These are phyloP conservation scores for Stagonosporopsis vannaccii DNA, from an alignment of 2,329 filamentous ascomycete species.

Conservation along the genomic window DNA sequence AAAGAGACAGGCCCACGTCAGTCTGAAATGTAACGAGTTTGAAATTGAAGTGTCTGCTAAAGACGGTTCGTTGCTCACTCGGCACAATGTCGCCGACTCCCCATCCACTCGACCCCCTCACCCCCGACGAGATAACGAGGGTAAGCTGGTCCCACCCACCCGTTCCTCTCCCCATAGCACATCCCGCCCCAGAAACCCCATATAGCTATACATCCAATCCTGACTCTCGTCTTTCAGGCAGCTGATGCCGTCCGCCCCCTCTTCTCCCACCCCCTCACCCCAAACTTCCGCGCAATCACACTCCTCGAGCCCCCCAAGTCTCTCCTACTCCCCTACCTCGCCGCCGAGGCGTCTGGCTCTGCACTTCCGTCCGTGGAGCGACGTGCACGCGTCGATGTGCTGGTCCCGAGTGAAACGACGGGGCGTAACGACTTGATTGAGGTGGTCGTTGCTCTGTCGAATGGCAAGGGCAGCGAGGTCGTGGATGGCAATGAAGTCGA, in stretches of 20 bases:
- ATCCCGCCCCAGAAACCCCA: too few relatives aligned
- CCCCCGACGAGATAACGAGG: slow-evolving; percentile 13
- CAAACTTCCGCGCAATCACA: slow-evolving; percentile 60
- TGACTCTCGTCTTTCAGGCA: slow-evolving; percentile 14
- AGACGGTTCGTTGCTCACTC: too few relatives aligned
- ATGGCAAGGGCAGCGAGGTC: too few relatives aligned
- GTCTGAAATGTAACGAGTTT: too few relatives aligned
- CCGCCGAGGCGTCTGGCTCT: slow-evolving; percentile 48
- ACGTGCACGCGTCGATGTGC: slow-evolving; percentile 52
- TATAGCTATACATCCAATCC: background rate
- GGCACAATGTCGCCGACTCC: background rate
- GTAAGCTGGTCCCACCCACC: background rate
- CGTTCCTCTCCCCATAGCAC: too few relatives aligned
- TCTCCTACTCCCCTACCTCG: slow-evolving; percentile 56
- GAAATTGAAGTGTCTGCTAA: too few relatives aligned
- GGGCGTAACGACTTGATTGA: slow-evolving; percentile 43
- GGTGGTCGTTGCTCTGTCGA: slow-evolving; percentile 38
- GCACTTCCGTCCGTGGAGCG: slow-evolving; percentile 45
- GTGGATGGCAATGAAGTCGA: too few relatives aligned
- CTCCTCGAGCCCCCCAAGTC: slow-evolving; percentile 60
- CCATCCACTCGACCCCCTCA: slow-evolving; percentile 19
- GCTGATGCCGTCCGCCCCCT: slow-evolving; percentile 47
- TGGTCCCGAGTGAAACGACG: slow-evolving; percentile 42
- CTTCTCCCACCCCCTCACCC: slow-evolving; percentile 45
- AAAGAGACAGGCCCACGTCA: too few relatives aligned